Base-by-base conservation (phyloP, 176 grass and related monocot species). In the Tillandsia fasciculata region DNA sequence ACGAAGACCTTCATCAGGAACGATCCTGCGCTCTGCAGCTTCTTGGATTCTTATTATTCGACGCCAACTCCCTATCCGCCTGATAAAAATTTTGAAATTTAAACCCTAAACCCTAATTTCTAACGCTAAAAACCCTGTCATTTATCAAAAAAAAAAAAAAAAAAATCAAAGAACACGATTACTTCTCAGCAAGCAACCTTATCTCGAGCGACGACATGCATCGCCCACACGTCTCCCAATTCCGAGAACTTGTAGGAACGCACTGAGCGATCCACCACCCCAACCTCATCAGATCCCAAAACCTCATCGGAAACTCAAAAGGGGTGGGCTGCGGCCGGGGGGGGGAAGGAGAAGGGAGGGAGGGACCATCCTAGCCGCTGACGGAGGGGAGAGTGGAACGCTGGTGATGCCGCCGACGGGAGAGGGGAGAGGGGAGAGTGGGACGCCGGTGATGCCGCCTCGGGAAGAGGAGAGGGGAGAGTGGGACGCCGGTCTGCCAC, bases 201-300 rank as follows among this genome's bases (percentile, higher is more conserved):
- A 99, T 99, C 79, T 99, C 89, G 9, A 99, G 89, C 10, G 87
- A 99, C 76, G 3, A 70, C 80, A 49, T 90, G 80, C 82, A 93
- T 81, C 17, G 89, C 94, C 94, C 94, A 99, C 5, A 72, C 6
- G 82, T 86, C 63, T 99, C 94, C 94, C 94, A 99, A 79, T 93
- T 99, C 67, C 94, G 67, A 72, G n/a, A 99, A 99, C 75, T 99
- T 87, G 89, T 63, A 99, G 74, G 71, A 99, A 99, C 26, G 94
- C 87, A 20, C 94, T 99, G 80, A 48, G 6, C 63, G 81, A 79
- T 50, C 70, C 74, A 66, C 24, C 33, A 72, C 66, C 59, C 54
- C 22, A 83, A 75, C 50, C 53, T 33, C 13, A 48, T 59, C 0
- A 9, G 64, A 70, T 49, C 20, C 3, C 56, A 28, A 24, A 23